phyloP scores from a whole-genome alignment of 345 rosid genomes.

The Camelina hispida region DNA sequence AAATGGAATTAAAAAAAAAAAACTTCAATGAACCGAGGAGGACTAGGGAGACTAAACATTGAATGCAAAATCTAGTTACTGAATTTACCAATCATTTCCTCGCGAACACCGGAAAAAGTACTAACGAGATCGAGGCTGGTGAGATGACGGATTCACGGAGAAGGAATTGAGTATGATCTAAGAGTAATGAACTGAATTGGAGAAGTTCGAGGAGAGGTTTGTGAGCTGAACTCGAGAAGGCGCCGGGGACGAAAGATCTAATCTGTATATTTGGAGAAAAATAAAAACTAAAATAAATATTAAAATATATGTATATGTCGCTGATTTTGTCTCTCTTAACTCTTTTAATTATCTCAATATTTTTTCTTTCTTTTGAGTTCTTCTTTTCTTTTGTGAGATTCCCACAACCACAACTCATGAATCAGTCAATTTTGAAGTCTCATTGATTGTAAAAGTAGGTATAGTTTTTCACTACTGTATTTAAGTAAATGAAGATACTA shows the following conservation, averaged over 20 bases:
- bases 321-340: slow-evolving; percentile 33
- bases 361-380: not conserved
- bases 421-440: slow-evolving; percentile 13
- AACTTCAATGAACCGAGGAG: slow-evolving; percentile 19
- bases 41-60: not conserved
- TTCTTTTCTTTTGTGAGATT: not conserved
- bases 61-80: slow-evolving; percentile 11
- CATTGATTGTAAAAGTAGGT: not conserved
- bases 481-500: too few species aligned
- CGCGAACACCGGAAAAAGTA: not conserved
- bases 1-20: not conserved
- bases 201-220: not conserved
- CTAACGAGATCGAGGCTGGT: slow-evolving; percentile 37
- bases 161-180: slow-evolving; percentile 7
- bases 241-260: slow-evolving; percentile 31
- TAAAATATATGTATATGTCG: not conserved
- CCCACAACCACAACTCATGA: not conserved
- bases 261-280: not conserved
- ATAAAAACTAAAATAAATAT: not conserved
- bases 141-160: not conserved
- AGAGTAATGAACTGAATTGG: slow-evolving; percentile 3
- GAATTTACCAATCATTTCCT: slow-evolving; percentile 28
- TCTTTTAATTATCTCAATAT: not conserved
- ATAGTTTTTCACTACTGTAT: too few species aligned
- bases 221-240: not conserved